A percentile compares a stretch with the other conserved stretches of the same genome.
Conservation (phyloP, 345 rosid genomes). For the Conringia planisiliqua region DNA sequence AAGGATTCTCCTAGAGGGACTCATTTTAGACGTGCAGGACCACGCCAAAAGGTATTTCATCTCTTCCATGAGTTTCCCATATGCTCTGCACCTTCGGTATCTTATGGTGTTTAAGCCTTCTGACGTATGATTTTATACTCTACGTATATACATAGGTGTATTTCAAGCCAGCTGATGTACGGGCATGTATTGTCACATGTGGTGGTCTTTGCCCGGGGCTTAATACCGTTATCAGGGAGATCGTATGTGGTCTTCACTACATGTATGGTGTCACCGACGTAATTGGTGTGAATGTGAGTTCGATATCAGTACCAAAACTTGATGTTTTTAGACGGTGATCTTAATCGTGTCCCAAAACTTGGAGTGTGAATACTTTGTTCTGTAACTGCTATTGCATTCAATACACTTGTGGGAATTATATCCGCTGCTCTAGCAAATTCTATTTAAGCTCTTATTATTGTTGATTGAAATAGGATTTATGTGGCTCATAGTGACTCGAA, state of each 20-base stretch:
- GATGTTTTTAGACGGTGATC: neutral
- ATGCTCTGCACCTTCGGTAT: neutral
- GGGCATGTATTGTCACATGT: conserved; percentile 88
- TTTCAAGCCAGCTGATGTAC: conserved; percentile 71
- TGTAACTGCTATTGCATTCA: neutral
- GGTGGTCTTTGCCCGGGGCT: conserved; percentile 97
- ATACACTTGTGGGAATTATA: neutral
- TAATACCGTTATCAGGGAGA: conserved; percentile 94
- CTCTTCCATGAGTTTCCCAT: neutral
- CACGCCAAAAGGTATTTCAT: conserved; percentile 71
- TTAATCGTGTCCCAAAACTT: neutral
- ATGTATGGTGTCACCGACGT: conserved; percentile 83
- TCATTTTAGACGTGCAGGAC: conserved; percentile 94
- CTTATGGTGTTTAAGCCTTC: neutral
- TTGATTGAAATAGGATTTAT: neutral
- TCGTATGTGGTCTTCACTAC: conserved; percentile 65
- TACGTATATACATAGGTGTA: conserved; percentile 54
- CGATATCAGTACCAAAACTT: conserved; percentile 4
- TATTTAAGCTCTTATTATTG: neutral
- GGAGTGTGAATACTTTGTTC: neutral
- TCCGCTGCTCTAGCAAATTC: neutral
- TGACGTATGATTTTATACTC: neutral
- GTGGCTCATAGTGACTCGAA: too few relatives aligned
- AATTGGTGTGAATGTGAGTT: conserved; percentile 75
- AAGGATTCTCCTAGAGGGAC: conserved; percentile 72